phyloP scores from a whole-genome alignment of 2,329 filamentous ascomycete species.

The Xylariaceae sp. region DNA sequence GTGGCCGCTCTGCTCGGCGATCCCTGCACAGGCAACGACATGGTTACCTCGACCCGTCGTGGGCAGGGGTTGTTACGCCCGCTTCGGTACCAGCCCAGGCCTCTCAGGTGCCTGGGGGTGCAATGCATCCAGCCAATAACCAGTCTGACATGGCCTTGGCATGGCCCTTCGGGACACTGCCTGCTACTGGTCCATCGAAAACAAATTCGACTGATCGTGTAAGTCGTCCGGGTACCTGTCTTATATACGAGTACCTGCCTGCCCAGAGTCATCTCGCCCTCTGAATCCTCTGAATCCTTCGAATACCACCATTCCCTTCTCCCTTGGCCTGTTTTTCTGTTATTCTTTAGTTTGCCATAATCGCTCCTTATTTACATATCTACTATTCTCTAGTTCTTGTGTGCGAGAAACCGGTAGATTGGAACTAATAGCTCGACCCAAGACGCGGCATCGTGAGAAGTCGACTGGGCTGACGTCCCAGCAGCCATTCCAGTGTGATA shows the following conservation, averaged over 20 bases:
- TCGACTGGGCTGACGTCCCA: conserved; percentile 2
- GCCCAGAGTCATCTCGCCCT: conserved; percentile 18
- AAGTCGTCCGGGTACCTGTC: conserved; percentile 24
- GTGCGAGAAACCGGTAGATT: neutral
- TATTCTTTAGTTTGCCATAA: conserved; percentile 13
- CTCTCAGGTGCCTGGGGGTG: conserved; percentile 11
- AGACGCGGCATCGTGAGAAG: neutral
- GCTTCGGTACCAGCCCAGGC: conserved; percentile 27
- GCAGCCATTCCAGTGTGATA: conserved; percentile 15
- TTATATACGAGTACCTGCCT: conserved; percentile 24
- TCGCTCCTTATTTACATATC: conserved; percentile 7
- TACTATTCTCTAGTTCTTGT: neutral
- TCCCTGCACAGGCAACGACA: conserved; percentile 25
- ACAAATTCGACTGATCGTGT: conserved; percentile 23
- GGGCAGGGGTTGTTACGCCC: conserved; percentile 35
- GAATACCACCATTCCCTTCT: conserved; percentile 20
- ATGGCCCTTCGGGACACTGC: conserved; percentile 26
- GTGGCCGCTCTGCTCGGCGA: conserved; percentile 29
- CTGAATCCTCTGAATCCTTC: conserved; percentile 23
- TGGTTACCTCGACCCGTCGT: conserved; percentile 13
- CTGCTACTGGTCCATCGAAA: conserved; percentile 23
- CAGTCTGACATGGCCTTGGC: conserved; percentile 21
- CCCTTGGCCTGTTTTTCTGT: conserved; percentile 16
- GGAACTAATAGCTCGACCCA: neutral
- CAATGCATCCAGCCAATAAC: conserved; percentile 21